Evolutionary conservation across 345 rosid species (phyloP).

Genomic region (Hypericum androsaemum): DNA sequence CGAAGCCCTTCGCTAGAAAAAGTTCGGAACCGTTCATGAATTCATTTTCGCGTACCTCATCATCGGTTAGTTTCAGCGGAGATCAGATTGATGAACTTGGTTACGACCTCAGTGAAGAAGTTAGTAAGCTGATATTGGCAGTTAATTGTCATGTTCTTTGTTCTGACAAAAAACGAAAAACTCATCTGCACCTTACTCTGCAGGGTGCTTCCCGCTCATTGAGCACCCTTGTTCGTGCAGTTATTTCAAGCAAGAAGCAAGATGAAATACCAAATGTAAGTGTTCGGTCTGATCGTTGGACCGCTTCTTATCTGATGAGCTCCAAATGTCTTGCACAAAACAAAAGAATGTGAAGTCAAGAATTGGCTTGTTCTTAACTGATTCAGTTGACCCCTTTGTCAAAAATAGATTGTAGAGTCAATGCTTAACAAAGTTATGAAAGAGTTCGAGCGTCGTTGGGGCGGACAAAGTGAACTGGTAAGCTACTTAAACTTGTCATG

Average conservation of each 20-base stretch:
- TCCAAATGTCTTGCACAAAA: too few species aligned
- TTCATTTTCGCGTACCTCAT: constrained; percentile 11
- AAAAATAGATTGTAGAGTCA: constrained; percentile 23
- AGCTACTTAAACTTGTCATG: background rate
- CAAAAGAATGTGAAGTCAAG: too few species aligned
- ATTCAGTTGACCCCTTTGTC: background rate
- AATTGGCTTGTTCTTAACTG: background rate
- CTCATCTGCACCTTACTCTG: background rate
- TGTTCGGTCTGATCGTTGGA: background rate
- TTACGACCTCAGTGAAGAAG: constrained; percentile 13
- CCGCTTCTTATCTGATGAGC: too few species aligned
- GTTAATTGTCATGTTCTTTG: background rate
- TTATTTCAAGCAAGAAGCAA: constrained; percentile 20
- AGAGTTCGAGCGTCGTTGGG: constrained; percentile 21
- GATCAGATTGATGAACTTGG: constrained; percentile 13
- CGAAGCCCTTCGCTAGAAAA: constrained; percentile 17
- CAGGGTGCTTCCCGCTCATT: constrained; percentile 17
- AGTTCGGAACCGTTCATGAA: constrained; percentile 12
- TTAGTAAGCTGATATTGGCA: constrained; percentile 9
- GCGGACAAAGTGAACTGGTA: constrained; percentile 18
- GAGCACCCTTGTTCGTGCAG: constrained; percentile 17
- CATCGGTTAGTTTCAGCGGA: background rate
- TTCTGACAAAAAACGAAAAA: too few species aligned
- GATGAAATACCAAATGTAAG: constrained; percentile 27
- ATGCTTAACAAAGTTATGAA: constrained; percentile 21